These are phyloP conservation scores for Astrothelium subdiscretum DNA, from an alignment of 495 filamentous ascomycete genomes.

Conservation along the genomic window DNA sequence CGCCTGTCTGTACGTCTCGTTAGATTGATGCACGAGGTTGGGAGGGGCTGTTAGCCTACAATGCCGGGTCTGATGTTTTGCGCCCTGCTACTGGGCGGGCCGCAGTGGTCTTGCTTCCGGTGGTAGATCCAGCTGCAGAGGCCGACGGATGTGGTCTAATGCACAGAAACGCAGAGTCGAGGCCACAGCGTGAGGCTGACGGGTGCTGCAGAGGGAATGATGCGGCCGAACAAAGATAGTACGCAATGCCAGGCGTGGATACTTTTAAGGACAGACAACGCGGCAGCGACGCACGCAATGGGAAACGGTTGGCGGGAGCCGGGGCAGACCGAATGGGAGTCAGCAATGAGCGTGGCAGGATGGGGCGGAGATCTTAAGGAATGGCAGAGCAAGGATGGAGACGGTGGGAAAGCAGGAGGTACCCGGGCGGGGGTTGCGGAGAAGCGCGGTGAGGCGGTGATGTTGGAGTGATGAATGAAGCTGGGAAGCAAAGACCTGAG, in stretches of 20 bases:
- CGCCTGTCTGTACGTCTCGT: not conserved
- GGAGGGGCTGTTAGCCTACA: constrained; percentile 1
- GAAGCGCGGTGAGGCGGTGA: not conserved
- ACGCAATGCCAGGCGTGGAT: not conserved
- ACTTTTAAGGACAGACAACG: constrained; percentile 1
- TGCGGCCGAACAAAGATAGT: not conserved
- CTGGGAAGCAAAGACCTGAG: not conserved
- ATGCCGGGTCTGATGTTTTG: not conserved
- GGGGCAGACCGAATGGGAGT: not conserved
- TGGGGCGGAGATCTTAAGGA: not conserved
- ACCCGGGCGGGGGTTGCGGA: not conserved
- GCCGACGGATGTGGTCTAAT: not conserved
- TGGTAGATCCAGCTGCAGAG: not conserved
- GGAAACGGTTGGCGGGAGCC: not conserved
- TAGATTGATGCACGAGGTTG: not conserved
- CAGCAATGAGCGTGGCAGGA: not conserved
- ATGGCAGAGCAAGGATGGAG: not conserved
- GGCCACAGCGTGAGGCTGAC: not conserved
- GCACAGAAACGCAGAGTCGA: not conserved
- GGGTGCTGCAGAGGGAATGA: not conserved
- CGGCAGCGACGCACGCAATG: not conserved
- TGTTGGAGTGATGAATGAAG: not conserved
- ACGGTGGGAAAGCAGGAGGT: not conserved
- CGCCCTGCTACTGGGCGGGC: not conserved
- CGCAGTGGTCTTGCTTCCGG: not conserved